Evolutionary conservation across 2,329 filamentous ascomycete species (phyloP).

Genomic region (Chaetomiaceae sp.): DNA sequence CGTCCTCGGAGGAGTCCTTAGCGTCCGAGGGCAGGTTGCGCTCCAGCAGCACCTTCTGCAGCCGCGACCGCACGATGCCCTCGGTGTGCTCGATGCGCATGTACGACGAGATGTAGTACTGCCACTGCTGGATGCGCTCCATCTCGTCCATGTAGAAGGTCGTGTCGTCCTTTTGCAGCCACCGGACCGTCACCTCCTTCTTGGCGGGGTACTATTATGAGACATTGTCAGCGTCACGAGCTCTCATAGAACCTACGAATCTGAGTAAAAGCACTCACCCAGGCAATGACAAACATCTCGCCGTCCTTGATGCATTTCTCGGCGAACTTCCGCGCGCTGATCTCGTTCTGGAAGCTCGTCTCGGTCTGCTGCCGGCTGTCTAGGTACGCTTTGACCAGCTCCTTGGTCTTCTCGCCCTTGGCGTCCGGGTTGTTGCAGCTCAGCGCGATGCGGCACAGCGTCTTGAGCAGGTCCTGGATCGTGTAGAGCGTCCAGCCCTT

Average conservation of each 20-base stretch:
- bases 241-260: conserved; percentile 4
- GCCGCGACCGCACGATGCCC: conserved; percentile 58
- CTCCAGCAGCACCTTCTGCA: conserved; percentile 63
- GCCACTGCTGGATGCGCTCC: conserved; percentile 77
- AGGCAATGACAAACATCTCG: conserved; percentile 84
- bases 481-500: conserved; percentile 92
- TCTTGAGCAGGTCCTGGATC: conserved; percentile 79
- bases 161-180: conserved; percentile 60
- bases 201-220: conserved; percentile 55
- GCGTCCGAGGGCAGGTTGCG: conserved; percentile 61
- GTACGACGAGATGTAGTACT: conserved; percentile 92
- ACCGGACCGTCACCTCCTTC: conserved; percentile 65
- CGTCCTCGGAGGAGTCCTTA: conserved; percentile 58
- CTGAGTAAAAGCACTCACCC: conserved; percentile 55
- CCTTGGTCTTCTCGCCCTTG: conserved; percentile 81
- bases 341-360: conserved; percentile 84
- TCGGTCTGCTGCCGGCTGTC: conserved; percentile 73
- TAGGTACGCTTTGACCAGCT: conserved; percentile 83
- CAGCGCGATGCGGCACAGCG: conserved; percentile 72
- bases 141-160: conserved; percentile 87
- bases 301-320: conserved; percentile 90
- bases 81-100: conserved; percentile 85
- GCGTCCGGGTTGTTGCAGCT: conserved; percentile 78
- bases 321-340: conserved; percentile 83
- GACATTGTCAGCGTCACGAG: conserved; percentile 28